Percentiles rank a stretch among this genome's conserved stretches.
These are phyloP conservation scores for Sisymbrium altissimum DNA, from an alignment of 345 rosid species.

Conservation along the genomic window DNA sequence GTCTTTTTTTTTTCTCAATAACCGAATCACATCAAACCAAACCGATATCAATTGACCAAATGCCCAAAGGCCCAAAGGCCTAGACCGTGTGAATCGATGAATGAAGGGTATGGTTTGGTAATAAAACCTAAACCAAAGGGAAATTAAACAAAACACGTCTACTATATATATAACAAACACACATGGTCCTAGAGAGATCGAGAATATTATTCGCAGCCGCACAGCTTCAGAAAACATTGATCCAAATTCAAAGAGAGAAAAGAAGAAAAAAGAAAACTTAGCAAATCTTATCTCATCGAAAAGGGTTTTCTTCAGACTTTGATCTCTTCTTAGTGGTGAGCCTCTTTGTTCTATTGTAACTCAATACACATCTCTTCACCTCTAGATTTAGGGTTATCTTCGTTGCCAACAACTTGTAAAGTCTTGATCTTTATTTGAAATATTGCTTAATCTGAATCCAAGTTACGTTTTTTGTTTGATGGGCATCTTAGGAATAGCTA, in stretches of 20 bases:
- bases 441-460: background rate
- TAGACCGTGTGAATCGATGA: background rate
- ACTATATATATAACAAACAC: background rate
- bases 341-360: background rate
- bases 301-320: background rate
- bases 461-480: background rate
- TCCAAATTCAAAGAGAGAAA: background rate
- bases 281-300: background rate
- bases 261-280: background rate
- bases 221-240: slow-evolving; percentile 9
- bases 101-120: slow-evolving; percentile 14
- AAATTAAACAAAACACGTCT: background rate
- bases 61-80: background rate
- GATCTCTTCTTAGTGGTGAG: slow-evolving; percentile 21
- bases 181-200: background rate
- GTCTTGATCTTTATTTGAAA: background rate
- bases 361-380: background rate
- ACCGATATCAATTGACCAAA: background rate
- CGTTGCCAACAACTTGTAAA: too few relatives aligned
- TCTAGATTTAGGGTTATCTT: background rate
- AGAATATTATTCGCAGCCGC: slow-evolving; percentile 17
- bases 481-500: background rate
- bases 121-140: slow-evolving; percentile 16
- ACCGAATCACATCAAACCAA: background rate
- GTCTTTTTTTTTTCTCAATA: background rate